A percentile compares a stretch with the other conserved stretches of the same genome.
phyloP scores from a whole-genome alignment of 2,329 filamentous ascomycete genomes.

The Aspergillus nomiae region DNA sequence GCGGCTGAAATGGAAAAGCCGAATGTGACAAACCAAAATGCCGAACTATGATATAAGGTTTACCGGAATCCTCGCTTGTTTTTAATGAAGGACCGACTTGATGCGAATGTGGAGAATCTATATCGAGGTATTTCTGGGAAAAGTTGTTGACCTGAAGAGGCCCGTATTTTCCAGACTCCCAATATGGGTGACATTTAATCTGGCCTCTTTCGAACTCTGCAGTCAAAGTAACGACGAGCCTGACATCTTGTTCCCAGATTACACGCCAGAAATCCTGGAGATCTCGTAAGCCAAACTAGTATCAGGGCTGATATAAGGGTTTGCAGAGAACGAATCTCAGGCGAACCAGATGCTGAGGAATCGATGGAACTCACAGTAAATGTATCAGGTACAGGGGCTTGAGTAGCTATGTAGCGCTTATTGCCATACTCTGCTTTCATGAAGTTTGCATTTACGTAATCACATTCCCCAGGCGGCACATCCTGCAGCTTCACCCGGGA shows the following conservation, averaged over 20 bases:
- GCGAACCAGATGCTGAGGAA: background rate
- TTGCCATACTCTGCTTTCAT: constrained; percentile 78
- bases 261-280: constrained; percentile 93
- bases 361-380: constrained; percentile 69
- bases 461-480: constrained; percentile 69
- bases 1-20: constrained; percentile 75
- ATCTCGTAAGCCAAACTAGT: constrained; percentile 6
- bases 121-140: constrained; percentile 78
- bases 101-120: constrained; percentile 64
- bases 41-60: constrained; percentile 77
- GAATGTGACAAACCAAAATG: constrained; percentile 83
- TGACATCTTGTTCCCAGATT: constrained; percentile 93
- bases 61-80: constrained; percentile 32
- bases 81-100: constrained; percentile 36
- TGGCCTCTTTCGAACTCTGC: constrained; percentile 92
- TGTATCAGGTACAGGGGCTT: constrained; percentile 88
- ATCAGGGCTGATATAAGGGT: background rate
- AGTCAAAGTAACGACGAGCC: constrained; percentile 94
- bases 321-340: background rate
- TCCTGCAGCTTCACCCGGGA: constrained; percentile 78
- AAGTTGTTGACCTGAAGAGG: constrained; percentile 72
- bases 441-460: constrained; percentile 95
- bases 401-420: constrained; percentile 93
- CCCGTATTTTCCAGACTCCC: constrained; percentile 78
- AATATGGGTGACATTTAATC: constrained; percentile 93